Evolutionary conservation across 768 basidiomycete genomes (phyloP).

Genomic region (Termitomyces sp.): DNA sequence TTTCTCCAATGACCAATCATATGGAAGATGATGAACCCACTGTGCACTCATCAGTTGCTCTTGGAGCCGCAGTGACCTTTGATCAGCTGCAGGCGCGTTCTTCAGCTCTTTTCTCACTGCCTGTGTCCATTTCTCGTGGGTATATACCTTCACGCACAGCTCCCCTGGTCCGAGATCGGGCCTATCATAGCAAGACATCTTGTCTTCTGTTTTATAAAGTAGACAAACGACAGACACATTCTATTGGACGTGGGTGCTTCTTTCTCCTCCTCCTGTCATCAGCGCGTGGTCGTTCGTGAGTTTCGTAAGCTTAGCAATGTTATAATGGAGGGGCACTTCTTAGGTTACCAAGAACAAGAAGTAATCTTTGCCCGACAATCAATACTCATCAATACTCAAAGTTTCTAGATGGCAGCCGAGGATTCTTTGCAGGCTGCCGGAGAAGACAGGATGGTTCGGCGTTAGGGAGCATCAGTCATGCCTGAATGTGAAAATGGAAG

Average conservation of each 20-base stretch:
- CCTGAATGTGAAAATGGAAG: conserved; percentile 1
- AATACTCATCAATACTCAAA: background rate
- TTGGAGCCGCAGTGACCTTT: conserved; percentile 6
- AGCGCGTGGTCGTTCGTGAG: background rate
- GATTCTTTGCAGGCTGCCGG: background rate
- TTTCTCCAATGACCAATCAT: background rate
- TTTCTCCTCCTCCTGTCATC: background rate
- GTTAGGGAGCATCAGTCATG: background rate
- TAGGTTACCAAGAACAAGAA: conserved; percentile 3
- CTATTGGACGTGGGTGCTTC: background rate
- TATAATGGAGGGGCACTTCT: background rate
- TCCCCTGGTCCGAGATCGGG: background rate
- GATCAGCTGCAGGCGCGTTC: background rate
- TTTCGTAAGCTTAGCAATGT: background rate
- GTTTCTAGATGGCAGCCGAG: background rate
- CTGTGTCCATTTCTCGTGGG: background rate
- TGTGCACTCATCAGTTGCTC: conserved; percentile 3
- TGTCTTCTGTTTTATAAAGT: background rate
- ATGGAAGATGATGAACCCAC: background rate
- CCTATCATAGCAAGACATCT: background rate
- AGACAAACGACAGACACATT: background rate
- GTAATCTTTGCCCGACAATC: conserved; percentile 1
- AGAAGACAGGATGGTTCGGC: background rate
- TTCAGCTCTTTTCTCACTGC: conserved; percentile 1
- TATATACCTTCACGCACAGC: background rate